Base-by-base conservation (phyloP, 345 rosid genomes). In the Boechera stricta region DNA sequence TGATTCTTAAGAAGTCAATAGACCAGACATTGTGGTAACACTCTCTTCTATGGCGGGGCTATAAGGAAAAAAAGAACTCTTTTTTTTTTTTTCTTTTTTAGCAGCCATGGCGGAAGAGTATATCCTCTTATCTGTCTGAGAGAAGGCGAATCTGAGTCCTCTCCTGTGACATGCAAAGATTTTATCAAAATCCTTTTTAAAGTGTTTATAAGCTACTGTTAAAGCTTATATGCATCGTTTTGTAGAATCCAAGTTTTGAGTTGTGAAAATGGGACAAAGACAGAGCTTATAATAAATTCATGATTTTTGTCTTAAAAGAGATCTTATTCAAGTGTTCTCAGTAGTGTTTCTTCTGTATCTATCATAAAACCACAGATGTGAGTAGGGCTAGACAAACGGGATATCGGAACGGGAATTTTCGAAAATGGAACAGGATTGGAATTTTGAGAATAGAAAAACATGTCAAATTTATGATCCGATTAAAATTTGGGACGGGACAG, bases 71-170 rank as follows among this genome's bases (percentile, higher is more conserved):
- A n/a, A 24, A 47, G 47, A 0, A 5, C 4, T 16, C 18, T 4
- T 10, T 29, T 47, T 16, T 16, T 16, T 16, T 16, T 16, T 16
- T 16, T n/a, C n/a, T n/a, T 16, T 16, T 4, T 36, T 29, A 67
- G 87, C 83, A 85, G 85, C 82, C 85, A 82, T 58, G 29, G 13
- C 4, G 53, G 76, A 53, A 51, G 42, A 39, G 28, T 6, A 39
- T 38, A 11, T 36, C 45, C 32, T 29, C 13, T 35, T 38, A 61
- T 66, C 5, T 83, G 84, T 69, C 77, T 78, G 77, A 82, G 41
- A 58, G 28, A 78, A 82, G 80, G 84, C 80, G 79, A 82, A 84
- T 82, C 87, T 82, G 87, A 82, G 89, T 82, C 84, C 71, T 66
- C 10, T 24, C 11, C 44, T 56, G 31, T 56, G 1, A 63, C 55